These are phyloP conservation scores for Diaporthe australafricana DNA, from an alignment of 2,329 filamentous ascomycete genomes.

Conservation along the genomic window DNA sequence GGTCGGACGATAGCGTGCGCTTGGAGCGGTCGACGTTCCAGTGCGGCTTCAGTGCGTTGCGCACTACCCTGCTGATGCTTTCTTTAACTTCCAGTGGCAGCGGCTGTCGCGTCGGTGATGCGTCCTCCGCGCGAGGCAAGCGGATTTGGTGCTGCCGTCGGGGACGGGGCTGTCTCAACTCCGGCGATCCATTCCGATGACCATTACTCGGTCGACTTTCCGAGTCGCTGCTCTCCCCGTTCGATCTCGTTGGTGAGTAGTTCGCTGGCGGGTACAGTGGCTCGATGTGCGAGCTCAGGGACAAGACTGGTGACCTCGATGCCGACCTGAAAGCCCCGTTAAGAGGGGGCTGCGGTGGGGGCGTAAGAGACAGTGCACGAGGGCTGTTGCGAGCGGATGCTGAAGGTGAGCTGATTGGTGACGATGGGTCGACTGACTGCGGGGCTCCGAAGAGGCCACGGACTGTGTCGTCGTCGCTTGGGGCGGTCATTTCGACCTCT, in stretches of 20 bases:
- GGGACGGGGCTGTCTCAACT: slow-evolving; percentile 65
- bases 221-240: slow-evolving; percentile 60
- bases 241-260: slow-evolving; percentile 70
- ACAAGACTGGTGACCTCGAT: slow-evolving; percentile 68
- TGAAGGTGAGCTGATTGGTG: slow-evolving; percentile 68
- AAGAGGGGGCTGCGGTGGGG: slow-evolving; percentile 63
- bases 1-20: slow-evolving; percentile 80
- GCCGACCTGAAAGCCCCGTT: slow-evolving; percentile 68
- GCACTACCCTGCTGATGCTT: slow-evolving; percentile 89
- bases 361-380: slow-evolving; percentile 74
- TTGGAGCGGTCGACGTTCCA: slow-evolving; percentile 73
- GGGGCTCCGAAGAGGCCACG: slow-evolving; percentile 53
- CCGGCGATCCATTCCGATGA: slow-evolving; percentile 48
- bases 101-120: slow-evolving; percentile 72
- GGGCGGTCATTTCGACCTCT: slow-evolving; percentile 80
- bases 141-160: slow-evolving; percentile 57
- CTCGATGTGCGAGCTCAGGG: slow-evolving; percentile 77
- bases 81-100: slow-evolving; percentile 88
- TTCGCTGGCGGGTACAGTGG: slow-evolving; percentile 81
- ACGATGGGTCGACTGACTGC: slow-evolving; percentile 47
- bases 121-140: slow-evolving; percentile 66
- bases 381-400: slow-evolving; percentile 75
- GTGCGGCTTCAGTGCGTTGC: slow-evolving; percentile 81
- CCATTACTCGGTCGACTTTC: slow-evolving; percentile 45
- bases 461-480: slow-evolving; percentile 67